Base-by-base conservation (phyloP, 2,329 filamentous ascomycete genomes). In the Lachnellula arida region DNA sequence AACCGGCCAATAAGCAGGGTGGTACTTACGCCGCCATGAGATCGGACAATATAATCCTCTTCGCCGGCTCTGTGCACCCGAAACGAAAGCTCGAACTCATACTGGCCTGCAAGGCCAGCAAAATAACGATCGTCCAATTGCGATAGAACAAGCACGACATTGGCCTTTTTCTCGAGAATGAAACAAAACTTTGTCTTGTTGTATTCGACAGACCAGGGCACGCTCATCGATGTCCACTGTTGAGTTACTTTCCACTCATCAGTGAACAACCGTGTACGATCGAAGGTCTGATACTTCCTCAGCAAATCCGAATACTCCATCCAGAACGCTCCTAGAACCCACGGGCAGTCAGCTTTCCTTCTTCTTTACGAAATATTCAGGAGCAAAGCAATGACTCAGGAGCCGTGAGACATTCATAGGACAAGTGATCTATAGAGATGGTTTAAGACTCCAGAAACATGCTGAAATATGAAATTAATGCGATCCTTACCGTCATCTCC, bases 81-180 rank as follows among this genome's bases (percentile, higher is more conserved):
- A 59, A 73, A 73, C 15, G 66, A 70, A 72, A 82, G 62, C n/a
- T 69, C 61, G 55, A 77, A 78, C 5, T 42, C 37, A 57, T 86
- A 87, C 65, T 84, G 79, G 5, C 84, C 84, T 39, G 78, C 73
- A 0, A 86, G 75, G 4, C 82, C 83, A 58, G 77, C 77, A 67
- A 84, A 86, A 65, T 85, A 86, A 12, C 83, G 75, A 14, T 74
- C 71, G 63, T 86, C 82, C n/a, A 86, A 78, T 69, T 86, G 11
- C 9, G 11, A 81, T 1, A 86, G 74, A 0, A 83, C 80, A 8
- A 86, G 69, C 14, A 86, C 79, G 1, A 85, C 73, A 0, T 81
- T 77, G 0, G 81, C 81, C 11, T 78, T 72, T 49, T 80, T 75
- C 7, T 78, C 75, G 2, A 86, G 69, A 46, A 75, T 77, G 66